phyloP scores from a whole-genome alignment of 148 eudicot genomes.

The Dysphania ambrosioides region DNA sequence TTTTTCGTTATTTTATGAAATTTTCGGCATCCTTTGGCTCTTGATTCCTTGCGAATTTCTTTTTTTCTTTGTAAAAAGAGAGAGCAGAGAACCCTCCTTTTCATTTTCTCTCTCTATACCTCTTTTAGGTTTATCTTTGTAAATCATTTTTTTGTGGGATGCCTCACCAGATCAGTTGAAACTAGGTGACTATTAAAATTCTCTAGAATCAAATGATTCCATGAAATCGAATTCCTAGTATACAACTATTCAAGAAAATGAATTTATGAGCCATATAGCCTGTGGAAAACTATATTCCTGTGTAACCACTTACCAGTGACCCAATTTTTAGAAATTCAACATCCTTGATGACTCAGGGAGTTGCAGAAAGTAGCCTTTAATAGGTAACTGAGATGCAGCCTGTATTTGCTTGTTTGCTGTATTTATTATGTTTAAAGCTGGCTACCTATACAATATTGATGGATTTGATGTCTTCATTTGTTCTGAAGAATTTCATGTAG shows the following conservation, averaged over 20 bases:
- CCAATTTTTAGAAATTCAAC: background rate
- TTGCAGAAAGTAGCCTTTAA: background rate
- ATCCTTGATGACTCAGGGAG: background rate
- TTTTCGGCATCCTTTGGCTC: too few relatives aligned
- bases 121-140: too few relatives aligned
- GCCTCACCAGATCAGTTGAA: background rate
- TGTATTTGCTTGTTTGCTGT: background rate
- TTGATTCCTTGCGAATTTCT: too few relatives aligned
- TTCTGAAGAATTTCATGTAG: background rate
- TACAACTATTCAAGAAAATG: background rate
- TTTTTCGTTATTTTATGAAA: too few relatives aligned
- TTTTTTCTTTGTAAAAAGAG: too few relatives aligned
- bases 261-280: background rate
- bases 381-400: background rate
- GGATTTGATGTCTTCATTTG: background rate
- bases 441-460: background rate
- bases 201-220: background rate
- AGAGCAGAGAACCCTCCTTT: too few relatives aligned
- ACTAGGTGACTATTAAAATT: background rate
- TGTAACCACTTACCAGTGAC: background rate
- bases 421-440: background rate
- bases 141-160: background rate
- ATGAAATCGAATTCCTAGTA: background rate
- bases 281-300: background rate
- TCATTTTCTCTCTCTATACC: too few relatives aligned